phyloP scores from a whole-genome alignment of 441 rosid species.

The Capsella rubella region DNA sequence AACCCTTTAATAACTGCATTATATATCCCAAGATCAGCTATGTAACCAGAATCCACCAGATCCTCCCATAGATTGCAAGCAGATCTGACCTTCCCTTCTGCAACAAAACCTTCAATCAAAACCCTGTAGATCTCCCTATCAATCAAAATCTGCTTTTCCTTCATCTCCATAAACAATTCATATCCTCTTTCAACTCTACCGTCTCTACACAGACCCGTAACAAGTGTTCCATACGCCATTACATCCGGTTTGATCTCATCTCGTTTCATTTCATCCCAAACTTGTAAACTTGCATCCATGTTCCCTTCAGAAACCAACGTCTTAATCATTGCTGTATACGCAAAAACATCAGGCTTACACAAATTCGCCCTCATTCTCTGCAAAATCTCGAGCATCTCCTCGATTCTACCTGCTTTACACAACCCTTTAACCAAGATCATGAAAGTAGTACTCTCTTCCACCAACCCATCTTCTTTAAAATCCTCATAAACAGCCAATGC shows the following conservation, averaged over 20 bases:
- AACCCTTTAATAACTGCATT: constrained; percentile 82
- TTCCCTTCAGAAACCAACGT: constrained; percentile 64
- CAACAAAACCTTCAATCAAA: constrained; percentile 75
- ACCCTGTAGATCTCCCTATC: constrained; percentile 71
- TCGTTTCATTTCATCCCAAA: constrained; percentile 85
- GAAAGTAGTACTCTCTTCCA: constrained; percentile 77
- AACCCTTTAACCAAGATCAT: constrained; percentile 84
- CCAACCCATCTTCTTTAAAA: constrained; percentile 70
- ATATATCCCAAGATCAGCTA: constrained; percentile 85
- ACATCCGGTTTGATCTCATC: constrained; percentile 83
- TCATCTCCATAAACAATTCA: constrained; percentile 83
- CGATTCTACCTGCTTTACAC: constrained; percentile 70
- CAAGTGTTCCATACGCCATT: constrained; percentile 80
- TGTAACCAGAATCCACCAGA: constrained; percentile 81
- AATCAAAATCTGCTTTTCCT: constrained; percentile 67
- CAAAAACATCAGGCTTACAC: constrained; percentile 91
- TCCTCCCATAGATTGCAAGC: constrained; percentile 84
- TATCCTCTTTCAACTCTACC: constrained; percentile 64
- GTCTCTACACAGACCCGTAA: constrained; percentile 72
- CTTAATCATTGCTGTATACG: constrained; percentile 78
- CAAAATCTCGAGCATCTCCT: constrained; percentile 67
- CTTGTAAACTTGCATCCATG: constrained; percentile 71
- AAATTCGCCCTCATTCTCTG: constrained; percentile 69
- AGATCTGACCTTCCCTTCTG: constrained; percentile 62
- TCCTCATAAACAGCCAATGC: constrained; percentile 78